phyloP scores from a whole-genome alignment of 306 rosid species.

The Cucumis sativus region DNA sequence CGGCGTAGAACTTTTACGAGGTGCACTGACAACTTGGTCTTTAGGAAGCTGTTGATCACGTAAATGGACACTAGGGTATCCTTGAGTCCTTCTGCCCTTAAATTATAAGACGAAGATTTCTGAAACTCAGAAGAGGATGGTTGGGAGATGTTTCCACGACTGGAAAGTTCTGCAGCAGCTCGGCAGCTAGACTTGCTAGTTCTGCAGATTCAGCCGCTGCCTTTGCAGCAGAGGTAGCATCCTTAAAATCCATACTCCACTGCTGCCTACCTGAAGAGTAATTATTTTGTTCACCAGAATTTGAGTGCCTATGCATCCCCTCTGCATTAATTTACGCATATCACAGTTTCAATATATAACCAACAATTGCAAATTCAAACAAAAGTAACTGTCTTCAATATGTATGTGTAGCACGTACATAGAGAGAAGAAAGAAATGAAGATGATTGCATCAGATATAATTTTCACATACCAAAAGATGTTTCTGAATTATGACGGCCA shows the following conservation, averaged over 20 bases:
- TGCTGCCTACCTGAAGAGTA: constrained; percentile 27
- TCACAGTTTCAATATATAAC: constrained; percentile 17
- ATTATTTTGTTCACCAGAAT: constrained; percentile 30
- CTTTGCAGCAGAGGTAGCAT: constrained; percentile 93
- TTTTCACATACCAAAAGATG: constrained; percentile 39
- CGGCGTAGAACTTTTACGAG: constrained; percentile 19
- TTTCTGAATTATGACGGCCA: constrained; percentile 25
- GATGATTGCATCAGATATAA: neutral
- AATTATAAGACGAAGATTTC: constrained; percentile 13
- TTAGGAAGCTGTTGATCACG: constrained; percentile 26
- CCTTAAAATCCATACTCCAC: constrained; percentile 74
- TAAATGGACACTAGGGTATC: constrained; percentile 9
- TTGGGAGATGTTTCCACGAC: constrained; percentile 31
- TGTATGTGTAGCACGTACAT: neutral
- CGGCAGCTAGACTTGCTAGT: constrained; percentile 88
- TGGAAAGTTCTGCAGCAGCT: constrained; percentile 97
- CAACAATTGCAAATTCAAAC: neutral
- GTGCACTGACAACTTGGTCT: constrained; percentile 15
- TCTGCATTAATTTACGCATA: constrained; percentile 28
- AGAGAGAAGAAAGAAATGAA: neutral
- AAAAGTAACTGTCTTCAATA: neutral
- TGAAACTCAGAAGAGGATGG: constrained; percentile 42
- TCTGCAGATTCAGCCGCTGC: constrained; percentile 99
- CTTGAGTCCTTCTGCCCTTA: constrained; percentile 28
- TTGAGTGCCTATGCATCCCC: constrained; percentile 23